Base-by-base conservation (phyloP, 176 grass and related monocot species). In the Aegilops longissima region DNA sequence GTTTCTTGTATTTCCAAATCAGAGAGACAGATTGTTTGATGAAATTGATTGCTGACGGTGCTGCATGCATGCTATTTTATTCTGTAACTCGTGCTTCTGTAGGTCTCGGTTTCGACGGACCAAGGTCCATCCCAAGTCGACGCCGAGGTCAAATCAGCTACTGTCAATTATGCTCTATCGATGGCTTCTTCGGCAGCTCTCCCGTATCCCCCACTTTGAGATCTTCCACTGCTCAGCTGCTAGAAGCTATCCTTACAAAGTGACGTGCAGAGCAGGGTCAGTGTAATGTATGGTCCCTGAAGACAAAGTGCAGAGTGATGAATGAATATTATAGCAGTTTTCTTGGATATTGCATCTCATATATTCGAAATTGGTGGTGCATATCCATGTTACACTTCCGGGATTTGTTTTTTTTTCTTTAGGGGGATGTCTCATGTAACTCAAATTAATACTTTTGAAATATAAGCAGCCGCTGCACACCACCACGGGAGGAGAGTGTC, bases 111-210 rank as follows among this genome's bases (percentile, higher is more conserved):
- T 98, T 93, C 95, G 4, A 79, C 81, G 52, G 73, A 87, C 82
- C 77, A 83, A 61, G 83, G 52, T 70, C 85, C 95, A 84, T 78
- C 42, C 12, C 89, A 90, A 77, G 80, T 93, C 33, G 95, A 95
- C 86, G 87, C 90, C 16, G 89, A 90, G 72, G 93, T 98, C 38
- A 82, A 83, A 66, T 98, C 95, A 25, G 58, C 66, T 44, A 93
- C 92, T 66, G 91, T 98, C 72, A 95, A 85, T 35, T 85, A 82
- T 77, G 93, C 95, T 71, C 73, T 95, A 56, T 95, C 45, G 90
- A 98, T 90, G 95, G 93, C 17, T 98, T 98, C 87, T 95, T 98
- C 12, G 86, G 95, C 69, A 45, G 82, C 78, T 90, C 88, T 72
- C 89, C 95, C 11, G 88, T 98, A 90, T 93, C 91, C 18, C 93